Base-by-base conservation (phyloP, 331 rosid genomes). In the Saraca asoca region DNA sequence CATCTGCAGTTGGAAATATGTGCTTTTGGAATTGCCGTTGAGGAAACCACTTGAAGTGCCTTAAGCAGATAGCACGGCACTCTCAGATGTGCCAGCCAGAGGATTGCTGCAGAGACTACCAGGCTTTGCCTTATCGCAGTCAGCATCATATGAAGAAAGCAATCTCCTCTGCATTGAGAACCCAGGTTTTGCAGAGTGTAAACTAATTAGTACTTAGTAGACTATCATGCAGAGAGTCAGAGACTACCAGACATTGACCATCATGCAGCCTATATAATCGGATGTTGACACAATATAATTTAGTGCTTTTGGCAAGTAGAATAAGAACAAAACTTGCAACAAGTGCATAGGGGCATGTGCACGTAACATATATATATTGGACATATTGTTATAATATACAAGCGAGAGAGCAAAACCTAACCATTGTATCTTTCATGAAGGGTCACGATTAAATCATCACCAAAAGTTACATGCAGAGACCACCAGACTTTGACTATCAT, bases 11-110 rank as follows among this genome's bases (percentile, higher is more conserved):
- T n/a, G n/a, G n/a, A n/a, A n/a, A n/a, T n/a, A n/a, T n/a, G n/a
- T n/a, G n/a, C n/a, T n/a, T 24, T 24, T 24, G 31, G 31, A 24
- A 24, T 24, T 24, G 31, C 31, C 31, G 31, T 24, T 3, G 3
- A 24, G 1, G 31, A 24, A 24, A 24, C 31, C 46, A 39, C 67
- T 8, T 57, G 69, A 11, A n/a, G 18, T 53, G 51, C 75, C 68
- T 70, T 76, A 87, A 58, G 85, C 77, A 66, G 98, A 85, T 16
- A 92, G 72, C 65, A 92, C 74, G 18, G 80, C 82, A 71, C 78
- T 84, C 62, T 75, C 80, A 13, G 97, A 76, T 72, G 82, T 85
- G 12, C 29, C 68, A 12, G 64, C 29, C 75, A 69, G 50, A 31
- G 83, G 38, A 16, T 78, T 69, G 75, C 54, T 70, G 56, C 11